Evolutionary conservation across 202 grass and related monocot species (phyloP).

Genomic region (Cymbopogon flexuosus): DNA sequence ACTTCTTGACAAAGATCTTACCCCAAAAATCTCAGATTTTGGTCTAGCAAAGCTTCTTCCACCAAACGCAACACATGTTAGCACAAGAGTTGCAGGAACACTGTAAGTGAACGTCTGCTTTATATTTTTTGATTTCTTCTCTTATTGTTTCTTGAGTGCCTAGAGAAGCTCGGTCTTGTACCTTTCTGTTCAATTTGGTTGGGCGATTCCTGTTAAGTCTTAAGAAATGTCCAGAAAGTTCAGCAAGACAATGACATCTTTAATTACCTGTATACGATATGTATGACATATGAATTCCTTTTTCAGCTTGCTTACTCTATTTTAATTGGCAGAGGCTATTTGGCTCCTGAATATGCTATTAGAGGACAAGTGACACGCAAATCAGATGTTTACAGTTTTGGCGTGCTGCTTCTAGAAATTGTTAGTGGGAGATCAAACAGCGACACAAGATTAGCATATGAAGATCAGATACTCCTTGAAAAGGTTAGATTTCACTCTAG

Average conservation of each 20-base stretch:
- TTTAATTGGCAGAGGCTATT: constrained; percentile 63
- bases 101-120: constrained; percentile 42
- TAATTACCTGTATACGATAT: constrained; percentile 8
- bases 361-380: constrained; percentile 76
- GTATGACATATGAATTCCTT: neutral
- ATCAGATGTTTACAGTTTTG: constrained; percentile 80
- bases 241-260: neutral
- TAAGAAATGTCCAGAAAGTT: neutral
- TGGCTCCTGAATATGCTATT: constrained; percentile 81
- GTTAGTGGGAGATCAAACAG: constrained; percentile 62
- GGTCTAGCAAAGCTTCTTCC: constrained; percentile 83
- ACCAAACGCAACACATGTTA: constrained; percentile 56
- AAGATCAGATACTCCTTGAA: constrained; percentile 65
- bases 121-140: constrained; percentile 6
- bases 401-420: constrained; percentile 77
- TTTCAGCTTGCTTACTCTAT: constrained; percentile 33
- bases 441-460: constrained; percentile 45
- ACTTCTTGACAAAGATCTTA: constrained; percentile 72
- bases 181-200: neutral
- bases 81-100: constrained; percentile 76
- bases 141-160: neutral
- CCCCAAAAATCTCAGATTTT: constrained; percentile 68
- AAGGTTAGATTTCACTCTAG: constrained; percentile 38
- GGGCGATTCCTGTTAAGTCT: neutral
- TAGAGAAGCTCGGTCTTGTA: neutral